A percentile compares a stretch with the other conserved stretches of the same genome.
phyloP scores from a whole-genome alignment of 192 early-diverging fungal species.

The Coemansia sp. region DNA sequence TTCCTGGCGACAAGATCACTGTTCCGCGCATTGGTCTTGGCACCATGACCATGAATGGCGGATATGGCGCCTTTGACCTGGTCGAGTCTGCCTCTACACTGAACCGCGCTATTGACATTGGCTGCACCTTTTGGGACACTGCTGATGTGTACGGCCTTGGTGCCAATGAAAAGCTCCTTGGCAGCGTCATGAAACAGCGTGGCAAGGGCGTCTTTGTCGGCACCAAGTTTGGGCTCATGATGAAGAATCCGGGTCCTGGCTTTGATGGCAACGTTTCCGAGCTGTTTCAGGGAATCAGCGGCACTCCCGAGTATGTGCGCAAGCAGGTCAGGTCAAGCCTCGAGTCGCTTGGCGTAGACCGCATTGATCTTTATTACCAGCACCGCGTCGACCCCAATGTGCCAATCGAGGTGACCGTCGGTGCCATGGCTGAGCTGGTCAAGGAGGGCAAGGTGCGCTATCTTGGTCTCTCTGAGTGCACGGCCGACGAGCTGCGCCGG shows the following conservation, averaged over 20 bases:
- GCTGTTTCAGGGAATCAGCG: slow-evolving; percentile 14
- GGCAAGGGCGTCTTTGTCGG: slow-evolving; percentile 1
- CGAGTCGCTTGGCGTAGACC: slow-evolving; percentile 28
- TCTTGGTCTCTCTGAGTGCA: slow-evolving; percentile 40
- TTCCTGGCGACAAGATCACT: too few species aligned
- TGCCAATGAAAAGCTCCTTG: slow-evolving; percentile 51
- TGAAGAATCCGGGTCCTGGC: background rate
- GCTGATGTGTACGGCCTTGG: slow-evolving; percentile 59
- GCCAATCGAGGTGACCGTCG: slow-evolving; percentile 42
- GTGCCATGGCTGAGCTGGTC: slow-evolving; percentile 42
- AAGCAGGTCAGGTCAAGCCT: slow-evolving; percentile 18
- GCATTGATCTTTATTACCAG: slow-evolving; percentile 42
- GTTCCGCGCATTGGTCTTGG: too few species aligned
- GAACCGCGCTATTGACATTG: slow-evolving; percentile 55
- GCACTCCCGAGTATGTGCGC: slow-evolving; percentile 54
- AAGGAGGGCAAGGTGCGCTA: slow-evolving; percentile 44
- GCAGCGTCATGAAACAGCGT: slow-evolving; percentile 23
- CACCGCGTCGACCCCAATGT: slow-evolving; percentile 34
- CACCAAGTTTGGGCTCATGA: slow-evolving; percentile 1
- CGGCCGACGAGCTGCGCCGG: slow-evolving; percentile 58
- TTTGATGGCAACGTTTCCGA: background rate
- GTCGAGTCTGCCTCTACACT: slow-evolving; percentile 41
- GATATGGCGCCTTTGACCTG: slow-evolving; percentile 42
- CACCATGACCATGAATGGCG: slow-evolving; percentile 41
- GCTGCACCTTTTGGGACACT: slow-evolving; percentile 66